Percentiles rank a stretch among this genome's conserved stretches.
These are phyloP conservation scores for Stagonosporopsis cucurbitacearum DNA, from an alignment of 2,329 filamentous ascomycete genomes.

Conservation along the genomic window DNA sequence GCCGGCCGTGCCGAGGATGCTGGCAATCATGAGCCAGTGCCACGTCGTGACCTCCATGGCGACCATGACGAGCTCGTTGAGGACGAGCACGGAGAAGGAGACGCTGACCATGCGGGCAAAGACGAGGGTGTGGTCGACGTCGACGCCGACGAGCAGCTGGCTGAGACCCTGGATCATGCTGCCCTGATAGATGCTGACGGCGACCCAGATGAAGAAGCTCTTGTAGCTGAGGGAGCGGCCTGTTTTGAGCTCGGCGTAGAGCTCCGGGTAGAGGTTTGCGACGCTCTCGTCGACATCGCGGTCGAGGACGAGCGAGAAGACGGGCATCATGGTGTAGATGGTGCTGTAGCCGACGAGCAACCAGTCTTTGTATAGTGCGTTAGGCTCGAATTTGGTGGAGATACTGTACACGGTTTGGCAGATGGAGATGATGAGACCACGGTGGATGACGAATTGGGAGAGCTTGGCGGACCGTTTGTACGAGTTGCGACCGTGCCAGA, in stretches of 20 bases:
- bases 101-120: conserved; percentile 78
- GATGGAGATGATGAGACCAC: conserved; percentile 91
- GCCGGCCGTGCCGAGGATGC: conserved; percentile 79
- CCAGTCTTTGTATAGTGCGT: conserved; percentile 93
- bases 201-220: conserved; percentile 96
- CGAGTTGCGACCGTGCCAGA: conserved; percentile 97
- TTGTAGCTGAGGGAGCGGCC: conserved; percentile 87
- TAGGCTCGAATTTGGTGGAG: conserved; percentile 88
- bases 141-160: conserved; percentile 81
- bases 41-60: conserved; percentile 96
- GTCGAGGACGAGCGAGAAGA: conserved; percentile 92
- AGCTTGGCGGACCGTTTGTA: conserved; percentile 97
- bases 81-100: conserved; percentile 86
- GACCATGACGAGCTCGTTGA: conserved; percentile 98
- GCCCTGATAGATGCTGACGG: conserved; percentile 94
- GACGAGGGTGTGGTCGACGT: conserved; percentile 43
- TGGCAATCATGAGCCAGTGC: conserved; percentile 90
- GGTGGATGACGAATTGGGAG: conserved; percentile 97
- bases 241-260: conserved; percentile 95
- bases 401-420: conserved; percentile 99
- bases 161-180: conserved; percentile 93
- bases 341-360: conserved; percentile 96
- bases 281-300: conserved; percentile 93
- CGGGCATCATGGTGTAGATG: conserved; percentile 90
- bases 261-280: conserved; percentile 92